These are phyloP conservation scores for Pestalotiopsis sp. DNA, from an alignment of 2,329 filamentous ascomycete genomes.

Conservation along the genomic window DNA sequence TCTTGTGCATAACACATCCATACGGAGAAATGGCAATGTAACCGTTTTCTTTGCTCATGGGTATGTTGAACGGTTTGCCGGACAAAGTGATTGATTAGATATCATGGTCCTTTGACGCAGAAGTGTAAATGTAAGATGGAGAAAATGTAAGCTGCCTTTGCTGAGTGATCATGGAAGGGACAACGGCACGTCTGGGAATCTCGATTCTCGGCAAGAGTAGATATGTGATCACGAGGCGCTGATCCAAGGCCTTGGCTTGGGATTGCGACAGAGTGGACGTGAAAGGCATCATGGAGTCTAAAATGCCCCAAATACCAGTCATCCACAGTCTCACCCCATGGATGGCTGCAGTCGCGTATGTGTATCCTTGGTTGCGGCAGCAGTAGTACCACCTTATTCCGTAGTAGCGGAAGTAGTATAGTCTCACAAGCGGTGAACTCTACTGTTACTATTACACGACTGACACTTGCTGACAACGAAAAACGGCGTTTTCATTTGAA, in stretches of 20 bases:
- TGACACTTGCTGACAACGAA: too few species aligned
- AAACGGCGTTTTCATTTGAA: background rate
- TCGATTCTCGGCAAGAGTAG: background rate
- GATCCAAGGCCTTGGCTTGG: background rate
- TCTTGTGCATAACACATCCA: background rate
- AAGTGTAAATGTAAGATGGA: background rate
- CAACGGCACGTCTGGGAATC: background rate
- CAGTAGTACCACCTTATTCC: background rate
- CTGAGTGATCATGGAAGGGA: background rate
- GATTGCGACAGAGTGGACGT: slow-evolving; percentile 5
- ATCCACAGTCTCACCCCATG: background rate
- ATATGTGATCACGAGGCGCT: background rate
- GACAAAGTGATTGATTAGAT: background rate
- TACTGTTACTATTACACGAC: background rate
- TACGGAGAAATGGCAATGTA: background rate
- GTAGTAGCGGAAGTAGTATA: background rate
- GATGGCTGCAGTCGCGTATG: background rate
- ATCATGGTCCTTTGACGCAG: background rate
- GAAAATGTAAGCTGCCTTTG: background rate
- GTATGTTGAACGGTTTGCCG: too few species aligned
- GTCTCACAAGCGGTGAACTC: background rate
- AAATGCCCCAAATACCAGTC: background rate
- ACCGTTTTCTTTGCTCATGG: too few species aligned
- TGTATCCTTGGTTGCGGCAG: background rate
- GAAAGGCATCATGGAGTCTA: slow-evolving; percentile 5